These are phyloP conservation scores for Pulveroboletus sp. DNA, from an alignment of 768 basidiomycete species.

Conservation along the genomic window DNA sequence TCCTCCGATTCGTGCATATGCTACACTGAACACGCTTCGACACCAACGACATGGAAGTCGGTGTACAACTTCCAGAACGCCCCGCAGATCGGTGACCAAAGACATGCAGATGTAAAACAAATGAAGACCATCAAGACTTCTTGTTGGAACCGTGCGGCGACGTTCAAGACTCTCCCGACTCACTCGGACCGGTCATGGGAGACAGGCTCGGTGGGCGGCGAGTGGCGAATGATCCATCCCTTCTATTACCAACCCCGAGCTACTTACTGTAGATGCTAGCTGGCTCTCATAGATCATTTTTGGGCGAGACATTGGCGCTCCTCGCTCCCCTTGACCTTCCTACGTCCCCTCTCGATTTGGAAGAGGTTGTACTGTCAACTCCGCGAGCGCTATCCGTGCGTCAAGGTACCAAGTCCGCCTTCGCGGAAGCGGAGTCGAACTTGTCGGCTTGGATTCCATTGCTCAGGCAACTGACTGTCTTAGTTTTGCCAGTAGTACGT, in stretches of 20 bases:
- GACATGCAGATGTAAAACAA: background rate
- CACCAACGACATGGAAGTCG: constrained; percentile 1
- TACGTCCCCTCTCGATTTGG: constrained; percentile 28
- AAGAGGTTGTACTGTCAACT: constrained; percentile 22
- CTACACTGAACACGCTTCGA: background rate
- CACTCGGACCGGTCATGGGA: background rate
- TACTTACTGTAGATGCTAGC: background rate
- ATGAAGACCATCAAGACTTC: background rate
- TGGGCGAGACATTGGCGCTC: background rate
- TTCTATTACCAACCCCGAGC: background rate
- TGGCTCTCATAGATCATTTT: background rate
- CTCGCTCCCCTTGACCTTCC: constrained; percentile 6
- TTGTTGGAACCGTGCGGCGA: background rate
- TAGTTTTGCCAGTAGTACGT: background rate
- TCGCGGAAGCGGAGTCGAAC: constrained; percentile 31
- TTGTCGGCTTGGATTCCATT: background rate
- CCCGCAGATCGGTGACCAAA: background rate
- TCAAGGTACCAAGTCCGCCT: constrained; percentile 20
- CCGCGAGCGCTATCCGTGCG: constrained; percentile 26
- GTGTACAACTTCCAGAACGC: background rate
- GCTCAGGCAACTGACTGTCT: background rate
- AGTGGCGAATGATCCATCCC: background rate
- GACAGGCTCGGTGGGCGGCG: background rate
- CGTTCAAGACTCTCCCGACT: background rate
- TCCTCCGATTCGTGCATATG: background rate